These are phyloP conservation scores for Geotrichum ghanense DNA, from an alignment of 805 yeast species.

Conservation along the genomic window DNA sequence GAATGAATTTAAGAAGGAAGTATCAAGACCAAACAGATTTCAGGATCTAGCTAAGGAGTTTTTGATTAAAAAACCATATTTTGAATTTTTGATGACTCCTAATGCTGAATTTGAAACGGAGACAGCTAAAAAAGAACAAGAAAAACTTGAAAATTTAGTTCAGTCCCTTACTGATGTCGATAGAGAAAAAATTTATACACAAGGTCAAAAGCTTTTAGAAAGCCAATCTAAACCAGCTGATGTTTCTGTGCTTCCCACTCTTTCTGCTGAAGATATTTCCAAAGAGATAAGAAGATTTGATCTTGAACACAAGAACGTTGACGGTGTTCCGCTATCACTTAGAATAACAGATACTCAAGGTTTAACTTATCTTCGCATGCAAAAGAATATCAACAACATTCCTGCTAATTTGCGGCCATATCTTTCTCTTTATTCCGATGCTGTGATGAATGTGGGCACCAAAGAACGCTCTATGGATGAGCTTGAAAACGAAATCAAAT, in stretches of 20 bases:
- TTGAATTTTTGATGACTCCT: slow-evolving; percentile 72
- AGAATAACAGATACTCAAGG: slow-evolving; percentile 38
- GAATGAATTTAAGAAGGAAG: slow-evolving; percentile 49
- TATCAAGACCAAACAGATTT: slow-evolving; percentile 48
- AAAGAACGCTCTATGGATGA: slow-evolving; percentile 54
- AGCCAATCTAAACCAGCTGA: slow-evolving; percentile 65
- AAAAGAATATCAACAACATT: slow-evolving; percentile 45
- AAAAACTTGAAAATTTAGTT: slow-evolving; percentile 36
- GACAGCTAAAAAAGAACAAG: slow-evolving; percentile 44
- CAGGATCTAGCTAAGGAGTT: slow-evolving; percentile 44
- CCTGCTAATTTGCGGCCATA: slow-evolving; percentile 57
- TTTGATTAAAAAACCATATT: slow-evolving; percentile 42
- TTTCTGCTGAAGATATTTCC: slow-evolving; percentile 63
- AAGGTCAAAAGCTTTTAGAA: slow-evolving; percentile 49
- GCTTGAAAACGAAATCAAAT: slow-evolving; percentile 73
- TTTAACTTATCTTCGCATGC: slow-evolving; percentile 61
- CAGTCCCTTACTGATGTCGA: slow-evolving; percentile 42
- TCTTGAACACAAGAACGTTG: slow-evolving; percentile 6
- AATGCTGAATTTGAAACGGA: slow-evolving; percentile 39
- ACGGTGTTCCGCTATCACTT: slow-evolving; percentile 15
- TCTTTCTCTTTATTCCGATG: slow-evolving; percentile 65
- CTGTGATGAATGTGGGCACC: slow-evolving; percentile 86
- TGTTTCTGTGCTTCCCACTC: slow-evolving; percentile 67
- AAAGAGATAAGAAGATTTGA: slow-evolving; percentile 23
- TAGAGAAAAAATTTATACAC: slow-evolving; percentile 40